Evolutionary conservation across 2,329 filamentous ascomycete genomes (phyloP), one percentile per base, ranked within the genome.

Genomic region (Curvularia eragrostidis): DNA sequence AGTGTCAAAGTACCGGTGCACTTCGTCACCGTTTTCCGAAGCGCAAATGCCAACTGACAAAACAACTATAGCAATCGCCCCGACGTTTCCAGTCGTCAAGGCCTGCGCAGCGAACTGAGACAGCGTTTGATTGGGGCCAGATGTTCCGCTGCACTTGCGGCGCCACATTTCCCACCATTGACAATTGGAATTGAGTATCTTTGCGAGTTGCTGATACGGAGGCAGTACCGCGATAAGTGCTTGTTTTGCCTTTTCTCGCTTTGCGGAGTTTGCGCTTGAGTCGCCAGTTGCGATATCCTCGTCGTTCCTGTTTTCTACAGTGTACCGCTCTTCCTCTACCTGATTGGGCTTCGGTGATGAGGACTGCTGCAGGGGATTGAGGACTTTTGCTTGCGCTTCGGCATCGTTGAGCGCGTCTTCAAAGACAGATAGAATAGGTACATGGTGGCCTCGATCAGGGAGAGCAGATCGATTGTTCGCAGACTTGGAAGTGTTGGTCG

Each of bases 1-100:
- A 18, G 77, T 72, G 23, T 77, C 75, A 39, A 83, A 73, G 61
- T 81, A 84, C 4, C 72, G 71, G 39, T 83, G 78, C 19, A 83
- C 73, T 51, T 83, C 77, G 43, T 82, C 75, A 30, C 75, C 73
- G 24, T 79, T 74, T 15, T 78, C 75, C 23, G 78, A 77, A n/a
- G 67, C 58, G 46, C 73, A 75, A 13, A 65, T 78, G 57, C 66
- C 80, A 62, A 72, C 78, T 71, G 57, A 74, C 61, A 74, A 68
- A 57, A 78, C 59, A 67, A 75, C 68, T 38, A 70, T 58, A 56
- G 72, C 71, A 64, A 81, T 63, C 72, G 76, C 62, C 69, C 78
- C 54, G 66, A 66, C 74, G 54, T 47, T 82, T 65, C 55, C 81
- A 59, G 70, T 82, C 67, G 59, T 79, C 69, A 66, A 80, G 75